Base-by-base conservation (phyloP, 257 asterid species). In the Handroanthus guayacan region DNA sequence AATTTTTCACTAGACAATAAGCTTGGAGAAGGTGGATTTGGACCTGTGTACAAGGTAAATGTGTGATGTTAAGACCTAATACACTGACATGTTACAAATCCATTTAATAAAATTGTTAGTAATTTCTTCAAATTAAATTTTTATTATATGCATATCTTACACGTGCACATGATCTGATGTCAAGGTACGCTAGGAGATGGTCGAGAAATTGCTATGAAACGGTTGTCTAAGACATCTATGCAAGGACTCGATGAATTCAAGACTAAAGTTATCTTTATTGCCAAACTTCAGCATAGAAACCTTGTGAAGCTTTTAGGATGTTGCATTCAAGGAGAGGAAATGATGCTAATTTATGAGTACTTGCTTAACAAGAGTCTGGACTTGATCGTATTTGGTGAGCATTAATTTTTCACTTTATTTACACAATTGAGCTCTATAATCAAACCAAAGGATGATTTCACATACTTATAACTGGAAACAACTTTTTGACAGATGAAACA, bases 251-350 rank as follows among this genome's bases (percentile, higher is more conserved):
- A 17, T 9, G 87, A 85, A 68, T 85, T 85, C 48, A 80, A 63
- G 72, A 85, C 80, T 47, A 85, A 85, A 69, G 76, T 82, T 0
- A 73, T 71, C 56, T 69, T 71, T 8, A 80, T 82, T 3, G 77
- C 85, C 5, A 80, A 82, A 48, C 87, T 85, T 80, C 84, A 82
- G 50, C 87, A 85, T 57, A 66, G 81, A 2, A 85, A 83, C 74
- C 82, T 83, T 0, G 86, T 86, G 37, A 79, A 67, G 67, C 86
- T 86, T 45, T 51, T 83, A 18, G 86, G 86, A 20, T 83, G 79
- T 51, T 80, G 87, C 80, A 71, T 80, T 17, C 65, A 67, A 31
- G 85, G 73, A 31, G 76, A 78, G 3, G 83, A 85, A 62, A 77
- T 12, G 31, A 25, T 25, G 31, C 31, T 25, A 25, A 25, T 25